Base-by-base conservation (phyloP, 2,329 filamentous ascomycete species). In the Diplocarpon mali region DNA sequence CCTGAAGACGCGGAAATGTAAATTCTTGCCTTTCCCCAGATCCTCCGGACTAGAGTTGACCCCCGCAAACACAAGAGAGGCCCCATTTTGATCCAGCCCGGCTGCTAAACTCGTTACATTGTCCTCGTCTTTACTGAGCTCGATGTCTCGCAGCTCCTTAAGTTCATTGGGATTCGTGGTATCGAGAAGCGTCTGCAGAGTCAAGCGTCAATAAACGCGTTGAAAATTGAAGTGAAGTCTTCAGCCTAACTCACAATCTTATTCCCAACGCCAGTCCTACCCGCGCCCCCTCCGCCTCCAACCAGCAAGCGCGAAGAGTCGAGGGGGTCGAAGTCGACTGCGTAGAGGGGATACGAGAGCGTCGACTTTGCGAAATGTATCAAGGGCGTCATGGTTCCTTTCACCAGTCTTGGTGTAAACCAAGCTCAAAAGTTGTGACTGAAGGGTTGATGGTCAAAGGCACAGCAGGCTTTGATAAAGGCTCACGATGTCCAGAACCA, bases 221-320 rank as follows among this genome's bases (percentile, higher is more conserved):
- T 15, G 4, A 2, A 2, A 2, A 30, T 10, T 16, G 10, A 3
- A 17, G 35, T 12, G 34, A 13, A 43, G 16, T 1, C 13, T 12
- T 17, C 9, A 32, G 24, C 27, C 24, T 6, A 17, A 69, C 80
- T 60, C 66, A 84, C 84, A 59, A 95, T 87, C 65, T 87, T 87
- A 69, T 95, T 95, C 45, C 80, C 79, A 16, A 95, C 85, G 36
- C 87, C 88, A 54, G 78, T 87, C 53, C 78, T 77, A 39, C 84
- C 80, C 52, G 85, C 80, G 40, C 90, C 90, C 53, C 90, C 90
- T 50, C 90, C 90, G 42, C 90, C 90, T 48, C 83, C 87, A 31
- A 95, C 85, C 8, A 95, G 69, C 17, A 95, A 71, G 52, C 80
- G 80, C 51, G 76, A 76, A 48, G 81, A 74, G 67, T 93, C 80